Conservation (phyloP, 2,329 filamentous ascomycete genomes). For the Colletotrichum shisoi region DNA sequence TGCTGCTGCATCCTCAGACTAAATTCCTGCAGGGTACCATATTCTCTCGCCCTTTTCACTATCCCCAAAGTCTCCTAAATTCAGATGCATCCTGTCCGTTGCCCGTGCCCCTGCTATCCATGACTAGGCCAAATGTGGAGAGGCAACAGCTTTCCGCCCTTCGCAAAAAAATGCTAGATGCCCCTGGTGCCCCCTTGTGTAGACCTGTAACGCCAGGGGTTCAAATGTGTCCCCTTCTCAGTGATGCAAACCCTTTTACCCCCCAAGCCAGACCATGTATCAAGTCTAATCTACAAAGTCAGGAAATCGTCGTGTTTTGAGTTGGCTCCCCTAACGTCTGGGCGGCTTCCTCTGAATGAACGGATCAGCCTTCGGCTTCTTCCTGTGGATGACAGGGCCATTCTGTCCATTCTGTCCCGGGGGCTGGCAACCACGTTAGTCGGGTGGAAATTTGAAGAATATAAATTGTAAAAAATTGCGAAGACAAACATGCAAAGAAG, state of each 20-base stretch:
- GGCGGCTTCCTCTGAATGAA: slow-evolving; percentile 54
- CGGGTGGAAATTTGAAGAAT: background rate
- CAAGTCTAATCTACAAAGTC: slow-evolving; percentile 30
- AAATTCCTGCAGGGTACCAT: slow-evolving; percentile 1
- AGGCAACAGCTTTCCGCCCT: slow-evolving; percentile 18
- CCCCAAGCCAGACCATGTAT: slow-evolving; percentile 18
- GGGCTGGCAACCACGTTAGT: slow-evolving; percentile 26
- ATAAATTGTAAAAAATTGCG: no score
- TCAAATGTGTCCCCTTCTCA: slow-evolving; percentile 22
- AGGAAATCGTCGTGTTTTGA: slow-evolving; percentile 28
- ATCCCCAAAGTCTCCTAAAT: slow-evolving; percentile 4
- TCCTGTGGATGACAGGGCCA: slow-evolving; percentile 44
- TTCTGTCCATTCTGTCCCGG: slow-evolving; percentile 28
- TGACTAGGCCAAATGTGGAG: slow-evolving; percentile 27
- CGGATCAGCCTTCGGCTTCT: slow-evolving; percentile 54
- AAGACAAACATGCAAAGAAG: no score
- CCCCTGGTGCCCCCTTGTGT: slow-evolving; percentile 12
- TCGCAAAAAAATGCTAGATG: slow-evolving; percentile 15
- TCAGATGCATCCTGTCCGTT: slow-evolving; percentile 5
- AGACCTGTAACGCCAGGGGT: slow-evolving; percentile 35
- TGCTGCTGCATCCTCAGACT: background rate
- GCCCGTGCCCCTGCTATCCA: background rate
- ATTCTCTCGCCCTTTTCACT: background rate
- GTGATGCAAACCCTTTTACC: slow-evolving; percentile 25
- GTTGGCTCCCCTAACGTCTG: slow-evolving; percentile 32